Conservation (phyloP, 495 filamentous ascomycete species). For the Xeromyces bisporus region DNA sequence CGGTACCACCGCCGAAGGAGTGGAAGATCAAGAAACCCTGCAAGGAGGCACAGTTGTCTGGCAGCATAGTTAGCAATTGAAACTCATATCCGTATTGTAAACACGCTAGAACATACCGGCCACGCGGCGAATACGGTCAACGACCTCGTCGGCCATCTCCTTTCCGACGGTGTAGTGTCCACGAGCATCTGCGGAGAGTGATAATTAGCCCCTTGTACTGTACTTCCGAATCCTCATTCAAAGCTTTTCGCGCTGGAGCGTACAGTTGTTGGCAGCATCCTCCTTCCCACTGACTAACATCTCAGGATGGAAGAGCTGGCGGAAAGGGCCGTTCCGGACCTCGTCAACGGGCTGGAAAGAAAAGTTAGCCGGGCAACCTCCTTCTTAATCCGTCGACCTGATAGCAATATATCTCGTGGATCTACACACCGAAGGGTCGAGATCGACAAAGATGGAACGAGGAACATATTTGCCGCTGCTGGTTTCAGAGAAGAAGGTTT, state of each 20-base stretch:
- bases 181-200: slow-evolving; percentile 53
- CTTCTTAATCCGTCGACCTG: background rate
- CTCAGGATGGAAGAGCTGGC: slow-evolving; percentile 81
- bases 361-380: slow-evolving; percentile 5
- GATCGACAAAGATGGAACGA: slow-evolving; percentile 74
- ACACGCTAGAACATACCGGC: slow-evolving; percentile 46
- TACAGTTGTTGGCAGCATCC: slow-evolving; percentile 85
- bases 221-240: too few relatives aligned
- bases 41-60: slow-evolving; percentile 80
- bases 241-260: slow-evolving; percentile 1
- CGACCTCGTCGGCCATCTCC: slow-evolving; percentile 68
- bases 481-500: slow-evolving; percentile 87
- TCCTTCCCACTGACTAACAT: slow-evolving; percentile 80
- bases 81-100: too few relatives aligned
- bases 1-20: slow-evolving; percentile 85
- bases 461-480: slow-evolving; percentile 78
- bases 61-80: slow-evolving; percentile 6
- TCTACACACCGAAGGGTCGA: slow-evolving; percentile 59
- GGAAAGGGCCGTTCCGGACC: slow-evolving; percentile 68
- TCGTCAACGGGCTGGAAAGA: slow-evolving; percentile 58
- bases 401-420: too few relatives aligned
- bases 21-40: slow-evolving; percentile 91
- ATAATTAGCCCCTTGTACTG: slow-evolving; percentile 16
- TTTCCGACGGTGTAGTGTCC: slow-evolving; percentile 90
- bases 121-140: slow-evolving; percentile 74